phyloP scores from a whole-genome alignment of 1,139 yeast genomes.

The Yamadazyma aaseri region DNA sequence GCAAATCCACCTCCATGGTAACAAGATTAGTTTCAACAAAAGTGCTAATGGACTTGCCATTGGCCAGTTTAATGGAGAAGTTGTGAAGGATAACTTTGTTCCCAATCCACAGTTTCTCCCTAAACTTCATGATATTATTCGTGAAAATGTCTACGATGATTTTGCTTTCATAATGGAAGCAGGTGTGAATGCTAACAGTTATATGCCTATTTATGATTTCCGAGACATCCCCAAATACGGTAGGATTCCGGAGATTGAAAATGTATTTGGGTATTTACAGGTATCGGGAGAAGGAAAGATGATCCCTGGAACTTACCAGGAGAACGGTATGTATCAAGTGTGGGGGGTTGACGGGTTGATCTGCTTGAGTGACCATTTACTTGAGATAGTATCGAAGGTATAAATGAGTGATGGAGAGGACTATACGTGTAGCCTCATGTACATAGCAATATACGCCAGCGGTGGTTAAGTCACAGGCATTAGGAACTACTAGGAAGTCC shows the following conservation, averaged over 20 bases:
- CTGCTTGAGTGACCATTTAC: slow-evolving; percentile 54
- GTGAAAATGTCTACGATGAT: slow-evolving; percentile 39
- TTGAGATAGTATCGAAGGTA: slow-evolving; percentile 37
- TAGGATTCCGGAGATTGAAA: slow-evolving; percentile 70
- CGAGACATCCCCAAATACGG: slow-evolving; percentile 67
- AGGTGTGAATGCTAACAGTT: slow-evolving; percentile 54
- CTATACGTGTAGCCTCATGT: no score
- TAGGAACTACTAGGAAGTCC: no score
- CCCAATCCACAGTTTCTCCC: slow-evolving; percentile 28
- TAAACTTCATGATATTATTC: slow-evolving; percentile 27
- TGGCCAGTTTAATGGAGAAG: slow-evolving; percentile 10
- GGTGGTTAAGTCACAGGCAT: no score
- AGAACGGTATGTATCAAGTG: slow-evolving; percentile 58
- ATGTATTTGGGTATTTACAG: slow-evolving; percentile 68
- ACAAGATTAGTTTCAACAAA: slow-evolving; percentile 13
- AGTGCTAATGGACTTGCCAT: slow-evolving; percentile 10
- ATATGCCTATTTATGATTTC: slow-evolving; percentile 73
- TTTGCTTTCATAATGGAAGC: slow-evolving; percentile 64
- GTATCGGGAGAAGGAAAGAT: slow-evolving; percentile 58
- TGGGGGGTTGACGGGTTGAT: slow-evolving; percentile 58
- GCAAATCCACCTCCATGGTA: slow-evolving; percentile 14
- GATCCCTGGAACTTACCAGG: slow-evolving; percentile 54
- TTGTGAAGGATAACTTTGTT: slow-evolving; percentile 11
- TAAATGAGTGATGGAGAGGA: no score
- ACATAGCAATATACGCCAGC: no score